Evolutionary conservation across 352 stramenopile genomes (phyloP), one percentile per base, ranked within the genome.

Genomic region (Phytophthora syringae): DNA sequence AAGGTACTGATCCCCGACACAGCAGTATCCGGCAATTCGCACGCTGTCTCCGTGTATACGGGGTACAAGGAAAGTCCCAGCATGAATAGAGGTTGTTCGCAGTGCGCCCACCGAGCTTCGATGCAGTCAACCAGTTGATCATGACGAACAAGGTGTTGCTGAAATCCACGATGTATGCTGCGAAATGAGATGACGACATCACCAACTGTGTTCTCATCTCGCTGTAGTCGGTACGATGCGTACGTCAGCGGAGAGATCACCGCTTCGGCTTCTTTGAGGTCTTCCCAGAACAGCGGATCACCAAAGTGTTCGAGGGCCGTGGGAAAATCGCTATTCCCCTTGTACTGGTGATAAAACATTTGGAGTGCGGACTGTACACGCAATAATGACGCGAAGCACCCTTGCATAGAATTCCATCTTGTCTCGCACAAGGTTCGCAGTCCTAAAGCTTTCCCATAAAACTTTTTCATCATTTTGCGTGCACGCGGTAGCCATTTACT

Each of bases 181-280:
- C 40, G 40, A 2, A 48, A 16, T n/a, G 40, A 48, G 2, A 7
- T 2, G 28, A 48, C 40, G 13, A 37, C 25, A 24, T 39, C 44
- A 16, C 32, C 32, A 39, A 39, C 32, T 16, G 32, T 39, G 12
- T 39, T 39, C 11, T 39, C 24, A 24, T 52, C 44, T 22, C 24
- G 22, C 25, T 52, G 13, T 24, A 52, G 21, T 2, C 24, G n/a
- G n/a, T 39, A 39, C 11, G 25, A 52, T 15, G 44, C 25, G 15
- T 25, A 52, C 6, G 16, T 24, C 7, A 52, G 44, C 24, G 24
- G 25, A 5, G 44, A 22, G 18, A 58, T 49, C 18, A 58, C 21
- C 1, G 50, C 34, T 49, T 58, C 50, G n/a, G 34, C 50, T 6
- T 48, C 50, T 39, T 58, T 24, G 30, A 52, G n/a, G 13, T 52